phyloP scores from a whole-genome alignment of 306 rosid genomes.

The Prinsepia uniflora region DNA sequence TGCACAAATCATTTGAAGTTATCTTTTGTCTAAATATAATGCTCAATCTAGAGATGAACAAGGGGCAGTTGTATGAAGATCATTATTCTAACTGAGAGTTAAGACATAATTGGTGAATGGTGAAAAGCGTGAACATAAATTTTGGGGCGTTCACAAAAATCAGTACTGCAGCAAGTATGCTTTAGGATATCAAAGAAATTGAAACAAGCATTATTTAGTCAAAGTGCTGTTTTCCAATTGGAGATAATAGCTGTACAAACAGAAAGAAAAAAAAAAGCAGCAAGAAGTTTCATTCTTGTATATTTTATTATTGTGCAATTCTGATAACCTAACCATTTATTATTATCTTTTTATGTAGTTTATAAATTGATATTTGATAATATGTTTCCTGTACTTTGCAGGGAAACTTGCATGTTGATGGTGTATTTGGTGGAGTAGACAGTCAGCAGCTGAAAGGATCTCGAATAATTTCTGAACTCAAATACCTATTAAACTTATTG shows the following conservation, averaged over 20 bases:
- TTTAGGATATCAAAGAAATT: not conserved
- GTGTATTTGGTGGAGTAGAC: slow-evolving; percentile 74
- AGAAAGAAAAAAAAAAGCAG: not conserved
- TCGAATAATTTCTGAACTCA: slow-evolving; percentile 60
- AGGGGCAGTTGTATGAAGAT: too few species aligned
- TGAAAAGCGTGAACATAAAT: not conserved
- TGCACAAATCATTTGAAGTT: too few species aligned
- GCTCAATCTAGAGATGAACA: not conserved
- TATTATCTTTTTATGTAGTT: not conserved
- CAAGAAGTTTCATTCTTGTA: not conserved
- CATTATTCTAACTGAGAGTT: not conserved
- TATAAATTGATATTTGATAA: not conserved
- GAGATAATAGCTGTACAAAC: not conserved
- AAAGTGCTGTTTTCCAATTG: not conserved
- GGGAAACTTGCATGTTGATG: slow-evolving; percentile 75
- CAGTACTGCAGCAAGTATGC: not conserved
- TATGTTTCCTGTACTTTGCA: slow-evolving; percentile 24
- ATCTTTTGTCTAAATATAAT: not conserved
- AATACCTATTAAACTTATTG: slow-evolving; percentile 68
- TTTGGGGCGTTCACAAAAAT: not conserved
- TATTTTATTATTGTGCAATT: not conserved
- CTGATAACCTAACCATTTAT: not conserved
- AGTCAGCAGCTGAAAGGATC: slow-evolving; percentile 64
- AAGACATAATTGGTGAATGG: not conserved
- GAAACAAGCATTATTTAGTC: not conserved